Evolutionary conservation across 2,329 filamentous ascomycete genomes (phyloP), one percentile per base, ranked within the genome.

Genomic region (Lasiodiplodia citricola): DNA sequence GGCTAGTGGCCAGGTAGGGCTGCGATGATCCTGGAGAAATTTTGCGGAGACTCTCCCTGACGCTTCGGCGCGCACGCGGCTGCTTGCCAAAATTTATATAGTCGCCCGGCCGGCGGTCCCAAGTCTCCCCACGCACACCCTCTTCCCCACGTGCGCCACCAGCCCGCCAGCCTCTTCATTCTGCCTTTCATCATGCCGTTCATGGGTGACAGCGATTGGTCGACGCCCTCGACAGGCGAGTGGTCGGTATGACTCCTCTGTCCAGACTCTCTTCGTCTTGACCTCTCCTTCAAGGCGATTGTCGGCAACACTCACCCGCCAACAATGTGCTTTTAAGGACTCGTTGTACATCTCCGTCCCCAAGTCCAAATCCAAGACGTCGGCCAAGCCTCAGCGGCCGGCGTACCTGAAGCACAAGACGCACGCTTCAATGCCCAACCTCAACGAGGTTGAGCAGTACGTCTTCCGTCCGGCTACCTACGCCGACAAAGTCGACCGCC

Each of bases 21-120:
- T 64, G 60, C 60, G 60, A 52, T 52, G 60, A 64, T 64, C 60
- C 44, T 64, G 60, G 60, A 64, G 60, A 64, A 62, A 64, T 64
- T 64, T 52, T 64, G 60, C 60, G 60, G 60, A 64, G 60, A 31
- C 60, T 51, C 47, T 28, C 38, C 44, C 44, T 47, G 44, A 47
- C 44, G 44, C 44, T 47, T n/a, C 28, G 52, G 25, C 28, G 28
- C 56, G 8, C 56, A 60, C 56, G 56, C 56, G 37, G 37, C 37
- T 18, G 37, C 56, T 38, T 60, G 21, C 56, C 56, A 60, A 44
- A 60, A 60, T 47, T 44, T 60, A 60, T 57, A 60, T 60, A 60
- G 56, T 58, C 55, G 31, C 28, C 31, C 55, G 18, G 23, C 51
- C 8, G 50, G 10, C 28, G 8, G 18, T 41, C 55, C 18, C 38